Evolutionary conservation across 306 rosid species (phyloP).

Genomic region (Aeschynomene evenia): DNA sequence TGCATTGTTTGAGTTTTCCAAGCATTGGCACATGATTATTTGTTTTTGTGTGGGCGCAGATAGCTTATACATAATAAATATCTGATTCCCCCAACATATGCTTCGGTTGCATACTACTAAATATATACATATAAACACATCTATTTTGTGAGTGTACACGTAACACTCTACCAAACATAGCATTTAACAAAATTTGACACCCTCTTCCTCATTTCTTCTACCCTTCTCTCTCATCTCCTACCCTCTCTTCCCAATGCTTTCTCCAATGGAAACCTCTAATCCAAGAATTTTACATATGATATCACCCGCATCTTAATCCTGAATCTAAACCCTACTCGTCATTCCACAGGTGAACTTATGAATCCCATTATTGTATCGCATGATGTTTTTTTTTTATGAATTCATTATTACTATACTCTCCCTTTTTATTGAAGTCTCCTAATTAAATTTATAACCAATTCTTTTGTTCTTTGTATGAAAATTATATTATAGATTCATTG

Average conservation of each 20-base stretch:
- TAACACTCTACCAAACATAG: background rate
- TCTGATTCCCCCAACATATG: background rate
- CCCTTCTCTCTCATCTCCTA: background rate
- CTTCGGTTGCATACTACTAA: background rate
- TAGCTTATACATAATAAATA: background rate
- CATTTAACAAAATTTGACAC: background rate
- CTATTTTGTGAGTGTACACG: background rate
- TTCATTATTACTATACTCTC: too few species aligned
- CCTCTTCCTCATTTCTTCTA: background rate
- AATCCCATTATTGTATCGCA: background rate
- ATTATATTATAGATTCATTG: background rate
- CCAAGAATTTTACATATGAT: background rate
- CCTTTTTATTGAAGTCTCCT: too few species aligned
- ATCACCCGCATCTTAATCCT: background rate
- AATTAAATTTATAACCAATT: too few species aligned
- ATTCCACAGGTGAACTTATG: background rate
- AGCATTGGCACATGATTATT: background rate
- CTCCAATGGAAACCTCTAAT: background rate
- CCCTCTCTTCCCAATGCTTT: background rate
- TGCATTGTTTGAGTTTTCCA: background rate
- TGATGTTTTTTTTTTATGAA: background rate
- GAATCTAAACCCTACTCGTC: background rate
- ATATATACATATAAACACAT: background rate
- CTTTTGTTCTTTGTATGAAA: too few species aligned
- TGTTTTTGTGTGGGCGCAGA: background rate